Evolutionary conservation across 1,284 basidiomycete genomes (phyloP), one percentile per base, ranked within the genome.

Genomic region (Heterobasidion parviporum): DNA sequence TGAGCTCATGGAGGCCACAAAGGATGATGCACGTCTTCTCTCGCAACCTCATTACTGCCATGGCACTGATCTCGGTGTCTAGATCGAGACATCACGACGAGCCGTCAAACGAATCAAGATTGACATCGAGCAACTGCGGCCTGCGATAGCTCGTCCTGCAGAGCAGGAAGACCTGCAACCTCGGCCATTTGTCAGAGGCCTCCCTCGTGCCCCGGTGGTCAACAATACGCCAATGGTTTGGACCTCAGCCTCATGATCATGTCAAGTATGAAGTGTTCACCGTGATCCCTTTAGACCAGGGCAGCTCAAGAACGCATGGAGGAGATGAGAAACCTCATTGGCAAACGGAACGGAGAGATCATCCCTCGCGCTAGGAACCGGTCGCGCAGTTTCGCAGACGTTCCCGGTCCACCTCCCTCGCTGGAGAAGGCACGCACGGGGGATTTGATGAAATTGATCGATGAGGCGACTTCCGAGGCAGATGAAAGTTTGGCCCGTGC

Each of bases 251-350:
- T 26, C 26, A 26, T 26, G 26, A 26, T 26, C 26, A 5, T 26
- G 2, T 48, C 38, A 32, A 33, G 14, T 49, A 33, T 12, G 38
- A 18, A n/a, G 7, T 35, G 35, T 48, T 41, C 34, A 48, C 49
- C 47, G 34, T 18, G 12, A 26, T 26, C 26, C 47, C 44, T 15
- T 7, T 34, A 91, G 89, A 85, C 78, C 10, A 83, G 71, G 64
- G 88, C 83, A 55, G 87, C 87, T 36, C 82, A 83, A 62, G 82
- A 83, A 34, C 81, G 88, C 20, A 77, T 89, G 73, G 82, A 88
- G 62, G 88, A 91, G 66, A 88, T 91, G 89, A 78, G 81, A 33
- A 77, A 79, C 59, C 72, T 89, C 54, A 89, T 92, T 57, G 71
- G 74, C 44, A 78, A 73, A 61, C 75, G 89, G 74, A 79, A 67